Conservation (phyloP, 176 grass and related monocot genomes). For the Oryza brachyantha region DNA sequence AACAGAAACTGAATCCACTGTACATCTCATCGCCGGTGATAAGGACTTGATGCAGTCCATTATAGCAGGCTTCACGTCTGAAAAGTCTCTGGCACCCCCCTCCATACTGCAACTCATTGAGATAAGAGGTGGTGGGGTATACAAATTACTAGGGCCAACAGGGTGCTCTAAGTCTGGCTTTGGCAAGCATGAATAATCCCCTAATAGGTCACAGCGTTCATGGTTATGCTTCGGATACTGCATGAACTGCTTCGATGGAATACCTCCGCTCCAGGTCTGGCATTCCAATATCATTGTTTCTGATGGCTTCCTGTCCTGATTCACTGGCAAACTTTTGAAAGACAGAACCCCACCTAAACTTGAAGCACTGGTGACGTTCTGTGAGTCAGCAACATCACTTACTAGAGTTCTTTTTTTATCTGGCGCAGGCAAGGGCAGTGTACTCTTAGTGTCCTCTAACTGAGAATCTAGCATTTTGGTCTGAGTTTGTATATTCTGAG, state of each 20-base stretch:
- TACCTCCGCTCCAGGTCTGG: conserved; percentile 43
- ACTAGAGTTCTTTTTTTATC: conserved; percentile 40
- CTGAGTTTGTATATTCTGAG: conserved; percentile 50
- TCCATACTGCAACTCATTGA: conserved; percentile 50
- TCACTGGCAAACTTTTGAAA: conserved; percentile 50
- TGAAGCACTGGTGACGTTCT: conserved; percentile 39
- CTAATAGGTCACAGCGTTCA: conserved; percentile 64
- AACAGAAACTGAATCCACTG: conserved; percentile 62
- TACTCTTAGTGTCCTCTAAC: conserved; percentile 43
- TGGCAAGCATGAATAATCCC: conserved; percentile 78
- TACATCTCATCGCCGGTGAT: conserved; percentile 61
- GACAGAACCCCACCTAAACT: conserved; percentile 58
- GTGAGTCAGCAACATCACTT: conserved; percentile 32
- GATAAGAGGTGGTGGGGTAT: conserved; percentile 43
- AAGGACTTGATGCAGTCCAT: conserved; percentile 56
- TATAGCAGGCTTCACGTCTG: conserved; percentile 63
- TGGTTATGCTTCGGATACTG: conserved; percentile 82
- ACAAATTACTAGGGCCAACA: conserved; percentile 35
- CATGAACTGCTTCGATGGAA: conserved; percentile 70
- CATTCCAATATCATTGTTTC: conserved; percentile 59
- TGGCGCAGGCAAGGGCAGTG: conserved; percentile 18
- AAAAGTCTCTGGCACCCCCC: conserved; percentile 37
- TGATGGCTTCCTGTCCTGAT: conserved; percentile 52
- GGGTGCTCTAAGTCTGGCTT: conserved; percentile 55
- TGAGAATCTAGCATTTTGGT: conserved; percentile 37